Evolutionary conservation across 208 protist genomes (phyloP).

Genomic region (Herpetomonas samuelpessoai): DNA sequence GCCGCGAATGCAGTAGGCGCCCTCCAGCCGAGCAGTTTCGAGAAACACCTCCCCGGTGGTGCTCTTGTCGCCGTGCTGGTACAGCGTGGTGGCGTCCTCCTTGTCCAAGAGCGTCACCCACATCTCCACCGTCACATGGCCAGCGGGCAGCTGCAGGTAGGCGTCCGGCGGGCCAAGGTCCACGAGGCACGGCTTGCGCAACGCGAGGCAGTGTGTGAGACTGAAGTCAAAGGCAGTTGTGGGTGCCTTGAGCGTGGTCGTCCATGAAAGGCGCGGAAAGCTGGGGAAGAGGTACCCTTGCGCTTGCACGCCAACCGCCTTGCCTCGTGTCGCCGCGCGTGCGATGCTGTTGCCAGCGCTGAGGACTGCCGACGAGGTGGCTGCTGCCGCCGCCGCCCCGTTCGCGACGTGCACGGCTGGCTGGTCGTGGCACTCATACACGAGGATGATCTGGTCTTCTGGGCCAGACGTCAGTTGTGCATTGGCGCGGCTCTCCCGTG

Average conservation of each 20-base stretch:
- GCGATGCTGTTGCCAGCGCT: slow-evolving; percentile 13
- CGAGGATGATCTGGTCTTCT: slow-evolving; percentile 45
- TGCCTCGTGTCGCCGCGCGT: slow-evolving; percentile 7
- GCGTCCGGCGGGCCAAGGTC: slow-evolving; percentile 73
- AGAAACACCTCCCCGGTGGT: slow-evolving; percentile 90
- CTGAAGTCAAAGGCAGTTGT: slow-evolving; percentile 19
- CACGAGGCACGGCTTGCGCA: slow-evolving; percentile 68
- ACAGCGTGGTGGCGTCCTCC: slow-evolving; percentile 75
- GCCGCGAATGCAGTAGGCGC: slow-evolving; percentile 72
- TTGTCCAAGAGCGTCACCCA: slow-evolving; percentile 80
- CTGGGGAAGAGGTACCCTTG: slow-evolving; percentile 25
- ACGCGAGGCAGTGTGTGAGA: slow-evolving; percentile 45
- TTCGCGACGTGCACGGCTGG: slow-evolving; percentile 6
- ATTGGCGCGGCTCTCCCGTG: slow-evolving; percentile 13
- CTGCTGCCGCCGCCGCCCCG: slow-evolving; percentile 16
- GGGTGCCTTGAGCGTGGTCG: slow-evolving; percentile 23
- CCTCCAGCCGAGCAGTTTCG: slow-evolving; percentile 75
- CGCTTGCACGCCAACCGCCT: slow-evolving; percentile 18
- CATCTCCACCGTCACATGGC: slow-evolving; percentile 85
- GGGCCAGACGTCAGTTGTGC: slow-evolving; percentile 44
- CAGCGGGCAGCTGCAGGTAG: slow-evolving; percentile 53
- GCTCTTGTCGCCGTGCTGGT: slow-evolving; percentile 87
- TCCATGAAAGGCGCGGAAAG: slow-evolving; percentile 25
- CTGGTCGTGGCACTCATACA: slow-evolving; percentile 24
- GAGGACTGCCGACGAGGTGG: slow-evolving; percentile 4